These are phyloP conservation scores for Fusarium pininemorale DNA, from an alignment of 2,329 filamentous ascomycete genomes.

Conservation along the genomic window DNA sequence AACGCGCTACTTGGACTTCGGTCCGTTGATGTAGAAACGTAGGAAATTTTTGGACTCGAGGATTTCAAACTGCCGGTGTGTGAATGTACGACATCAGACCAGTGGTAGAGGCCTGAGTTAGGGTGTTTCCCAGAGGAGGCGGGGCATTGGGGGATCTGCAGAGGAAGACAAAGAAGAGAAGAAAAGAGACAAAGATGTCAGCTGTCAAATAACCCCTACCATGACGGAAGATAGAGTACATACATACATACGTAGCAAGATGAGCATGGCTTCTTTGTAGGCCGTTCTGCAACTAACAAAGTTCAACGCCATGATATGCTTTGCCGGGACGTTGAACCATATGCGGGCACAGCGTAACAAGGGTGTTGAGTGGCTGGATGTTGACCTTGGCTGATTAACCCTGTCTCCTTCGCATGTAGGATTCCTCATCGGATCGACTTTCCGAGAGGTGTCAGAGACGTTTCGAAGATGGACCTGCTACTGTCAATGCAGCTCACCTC, in stretches of 20 bases:
- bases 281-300: slow-evolving; percentile 13
- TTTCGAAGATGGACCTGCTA: slow-evolving; percentile 18
- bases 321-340: slow-evolving; percentile 22
- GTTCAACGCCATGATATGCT: slow-evolving; percentile 18
- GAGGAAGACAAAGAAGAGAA: background rate
- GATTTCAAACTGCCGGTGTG: background rate
- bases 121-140: background rate
- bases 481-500: slow-evolving; percentile 19
- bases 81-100: slow-evolving; percentile 10
- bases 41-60: background rate
- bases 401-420: slow-evolving; percentile 22
- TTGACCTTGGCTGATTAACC: slow-evolving; percentile 15
- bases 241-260: too few relatives aligned
- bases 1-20: background rate
- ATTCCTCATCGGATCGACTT: slow-evolving; percentile 32
- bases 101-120: slow-evolving; percentile 25
- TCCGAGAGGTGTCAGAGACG: slow-evolving; percentile 31
- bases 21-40: background rate
- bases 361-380: slow-evolving; percentile 13
- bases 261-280: background rate
- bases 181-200: slow-evolving; percentile 5
- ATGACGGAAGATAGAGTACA: background rate
- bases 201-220: slow-evolving; percentile 18
- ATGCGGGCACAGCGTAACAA: slow-evolving; percentile 10
- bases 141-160: slow-evolving; percentile 40